These are phyloP conservation scores for Gymnopilus junonius DNA, from an alignment of 768 basidiomycete genomes.

Conservation along the genomic window DNA sequence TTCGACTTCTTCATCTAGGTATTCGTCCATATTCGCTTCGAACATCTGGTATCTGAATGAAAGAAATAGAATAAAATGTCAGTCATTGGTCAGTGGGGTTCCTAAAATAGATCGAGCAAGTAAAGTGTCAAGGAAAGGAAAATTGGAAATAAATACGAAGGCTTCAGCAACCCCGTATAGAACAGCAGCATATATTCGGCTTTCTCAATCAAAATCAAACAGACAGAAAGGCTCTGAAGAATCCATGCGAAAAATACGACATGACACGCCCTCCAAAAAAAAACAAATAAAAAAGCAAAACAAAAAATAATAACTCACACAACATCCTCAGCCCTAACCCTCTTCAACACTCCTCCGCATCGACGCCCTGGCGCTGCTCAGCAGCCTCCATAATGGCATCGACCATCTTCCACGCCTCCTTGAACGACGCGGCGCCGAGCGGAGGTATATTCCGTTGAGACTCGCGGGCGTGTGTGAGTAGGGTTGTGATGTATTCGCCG, in stretches of 20 bases:
- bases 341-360: slow-evolving; percentile 45
- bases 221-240: too few relatives aligned
- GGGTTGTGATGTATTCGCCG: slow-evolving; percentile 81
- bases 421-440: slow-evolving; percentile 91
- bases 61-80: slow-evolving; percentile 13
- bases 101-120: too few relatives aligned
- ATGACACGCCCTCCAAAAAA: neutral
- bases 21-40: slow-evolving; percentile 96
- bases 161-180: too few relatives aligned
- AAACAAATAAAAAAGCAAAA: neutral
- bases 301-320: slow-evolving; percentile 64
- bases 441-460: slow-evolving; percentile 76
- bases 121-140: too few relatives aligned
- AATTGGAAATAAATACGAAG: too few relatives aligned
- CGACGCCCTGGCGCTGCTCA: slow-evolving; percentile 41
- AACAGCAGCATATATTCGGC: too few relatives aligned
- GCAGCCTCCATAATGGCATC: slow-evolving; percentile 72
- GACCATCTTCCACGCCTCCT: slow-evolving; percentile 86
- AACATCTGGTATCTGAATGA: slow-evolving; percentile 85
- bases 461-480: slow-evolving; percentile 79
- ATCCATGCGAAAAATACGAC: too few relatives aligned
- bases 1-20: slow-evolving; percentile 93
- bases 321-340: slow-evolving; percentile 76
- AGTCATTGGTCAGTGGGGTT: too few relatives aligned
- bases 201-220: too few relatives aligned